Evolutionary conservation across 2,329 filamentous ascomycete species (phyloP), one percentile per base, ranked within the genome.

Genomic region (Zopfia rhizophila): DNA sequence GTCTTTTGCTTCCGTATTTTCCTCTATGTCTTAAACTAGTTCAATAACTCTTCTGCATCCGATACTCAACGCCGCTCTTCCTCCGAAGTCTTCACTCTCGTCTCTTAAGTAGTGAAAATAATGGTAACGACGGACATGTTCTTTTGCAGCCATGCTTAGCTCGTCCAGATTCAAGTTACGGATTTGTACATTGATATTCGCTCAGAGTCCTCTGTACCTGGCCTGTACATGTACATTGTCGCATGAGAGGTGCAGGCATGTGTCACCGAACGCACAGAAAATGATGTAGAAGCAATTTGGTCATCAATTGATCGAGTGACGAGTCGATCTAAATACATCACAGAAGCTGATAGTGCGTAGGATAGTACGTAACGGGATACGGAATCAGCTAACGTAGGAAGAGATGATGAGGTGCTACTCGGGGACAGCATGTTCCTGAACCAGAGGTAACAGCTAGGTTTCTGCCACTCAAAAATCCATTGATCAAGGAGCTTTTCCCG

Each of bases 221-320:
- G 24, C 28, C 47, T 48, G 30, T 46, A 19, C 3, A 18, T 7
- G 24, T 44, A 55, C 14, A 33, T 44, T 21, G 48, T 55, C 0
- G 48, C 48, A 5, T 29, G 37, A n/a, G 44, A 37, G 1, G 52
- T 55, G 30, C 52, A 55, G 7, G 52, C 48, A n/a, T n/a, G n/a
- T n/a, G n/a, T n/a, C n/a, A n/a, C n/a, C n/a, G n/a, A n/a, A n/a
- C n/a, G n/a, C n/a, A n/a, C n/a, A n/a, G n/a, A n/a, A n/a, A n/a
- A n/a, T n/a, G n/a, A n/a, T n/a, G n/a, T n/a, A n/a, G n/a, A n/a
- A n/a, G n/a, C n/a, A n/a, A n/a, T n/a, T n/a, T n/a, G n/a, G n/a
- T n/a, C n/a, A n/a, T n/a, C n/a, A n/a, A n/a, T n/a, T n/a, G n/a
- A n/a, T n/a, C n/a, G n/a, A n/a, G n/a, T n/a, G n/a, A n/a, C n/a